These are phyloP conservation scores for Achaetomiella virescens DNA, from an alignment of 495 filamentous ascomycete species.

Conservation along the genomic window DNA sequence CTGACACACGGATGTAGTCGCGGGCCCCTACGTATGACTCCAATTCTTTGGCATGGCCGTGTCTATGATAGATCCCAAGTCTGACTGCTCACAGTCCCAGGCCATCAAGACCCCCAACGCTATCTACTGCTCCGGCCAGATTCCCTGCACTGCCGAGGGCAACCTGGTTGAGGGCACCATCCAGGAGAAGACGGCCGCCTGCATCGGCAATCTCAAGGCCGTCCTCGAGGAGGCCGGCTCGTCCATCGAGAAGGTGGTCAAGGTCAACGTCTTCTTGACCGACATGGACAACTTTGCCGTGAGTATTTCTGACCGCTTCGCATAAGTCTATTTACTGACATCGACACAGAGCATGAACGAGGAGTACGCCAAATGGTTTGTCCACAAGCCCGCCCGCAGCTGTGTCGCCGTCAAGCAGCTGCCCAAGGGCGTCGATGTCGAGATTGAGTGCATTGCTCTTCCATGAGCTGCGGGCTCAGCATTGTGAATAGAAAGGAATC, in stretches of 20 bases:
- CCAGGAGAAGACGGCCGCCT: slow-evolving; percentile 65
- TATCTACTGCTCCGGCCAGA: slow-evolving; percentile 91
- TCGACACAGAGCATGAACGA: slow-evolving; percentile 64
- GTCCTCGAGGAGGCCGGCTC: slow-evolving; percentile 74
- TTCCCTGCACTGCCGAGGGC: slow-evolving; percentile 71
- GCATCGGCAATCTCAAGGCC: slow-evolving; percentile 71
- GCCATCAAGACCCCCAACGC: slow-evolving; percentile 74
- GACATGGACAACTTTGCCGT: slow-evolving; percentile 77
- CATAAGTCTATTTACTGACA: slow-evolving; percentile 7
- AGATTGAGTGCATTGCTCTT: slow-evolving; percentile 87
- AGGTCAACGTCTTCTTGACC: slow-evolving; percentile 76
- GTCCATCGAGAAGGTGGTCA: slow-evolving; percentile 67
- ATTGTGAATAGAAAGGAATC: slow-evolving; percentile 1
- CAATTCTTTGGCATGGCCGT: neutral
- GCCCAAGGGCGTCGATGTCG: slow-evolving; percentile 82
- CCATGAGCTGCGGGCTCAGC: slow-evolving; percentile 37
- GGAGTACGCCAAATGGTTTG: slow-evolving; percentile 82
- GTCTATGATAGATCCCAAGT: slow-evolving; percentile 7
- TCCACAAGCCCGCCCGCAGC: slow-evolving; percentile 82
- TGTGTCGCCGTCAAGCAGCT: slow-evolving; percentile 88
- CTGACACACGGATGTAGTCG: slow-evolving; percentile 36
- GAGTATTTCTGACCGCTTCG: slow-evolving; percentile 3
- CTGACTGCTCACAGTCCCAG: slow-evolving; percentile 58
- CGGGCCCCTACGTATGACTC: slow-evolving; percentile 50
- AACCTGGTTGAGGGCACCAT: slow-evolving; percentile 72